These are phyloP conservation scores for Sphenostylis stenocarpa DNA, from an alignment of 306 rosid genomes.

Conservation along the genomic window DNA sequence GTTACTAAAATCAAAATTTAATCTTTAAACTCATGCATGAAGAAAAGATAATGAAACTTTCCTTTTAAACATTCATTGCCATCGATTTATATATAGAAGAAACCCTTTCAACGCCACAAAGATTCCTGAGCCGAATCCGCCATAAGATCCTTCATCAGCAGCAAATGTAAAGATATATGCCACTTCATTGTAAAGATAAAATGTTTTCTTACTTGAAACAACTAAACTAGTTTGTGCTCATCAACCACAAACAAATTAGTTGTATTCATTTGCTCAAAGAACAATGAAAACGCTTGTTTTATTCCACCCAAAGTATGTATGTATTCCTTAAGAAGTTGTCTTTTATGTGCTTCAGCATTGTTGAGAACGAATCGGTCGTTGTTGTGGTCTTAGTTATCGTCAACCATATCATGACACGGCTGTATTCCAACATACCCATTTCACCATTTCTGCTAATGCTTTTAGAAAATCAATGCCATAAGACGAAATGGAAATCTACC, in stretches of 20 bases:
- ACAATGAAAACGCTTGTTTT: neutral
- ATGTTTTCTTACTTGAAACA: neutral
- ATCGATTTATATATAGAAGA: no score
- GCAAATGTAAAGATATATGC: neutral
- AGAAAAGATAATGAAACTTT: no score
- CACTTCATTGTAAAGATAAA: slow-evolving; percentile 18
- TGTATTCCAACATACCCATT: neutral
- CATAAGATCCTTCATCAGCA: neutral
- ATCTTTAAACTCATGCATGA: no score
- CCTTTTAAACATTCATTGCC: no score
- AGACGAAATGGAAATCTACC: slow-evolving; percentile 7
- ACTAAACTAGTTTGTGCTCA: neutral
- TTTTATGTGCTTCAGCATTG: slow-evolving; percentile 31
- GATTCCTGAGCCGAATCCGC: neutral
- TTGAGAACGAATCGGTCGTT: slow-evolving; percentile 4
- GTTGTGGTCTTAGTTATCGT: slow-evolving; percentile 31
- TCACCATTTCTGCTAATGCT: neutral
- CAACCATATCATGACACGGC: slow-evolving; percentile 5
- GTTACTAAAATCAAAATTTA: no score
- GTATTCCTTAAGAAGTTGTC: neutral
- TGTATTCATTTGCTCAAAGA: neutral
- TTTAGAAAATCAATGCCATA: neutral
- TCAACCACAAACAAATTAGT: neutral
- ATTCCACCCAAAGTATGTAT: neutral
- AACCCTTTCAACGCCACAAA: neutral